Percentiles rank a stretch among this genome's conserved stretches.
Evolutionary conservation across 441 rosid species (phyloP).

Genomic region (Adansonia madagascariensis): DNA sequence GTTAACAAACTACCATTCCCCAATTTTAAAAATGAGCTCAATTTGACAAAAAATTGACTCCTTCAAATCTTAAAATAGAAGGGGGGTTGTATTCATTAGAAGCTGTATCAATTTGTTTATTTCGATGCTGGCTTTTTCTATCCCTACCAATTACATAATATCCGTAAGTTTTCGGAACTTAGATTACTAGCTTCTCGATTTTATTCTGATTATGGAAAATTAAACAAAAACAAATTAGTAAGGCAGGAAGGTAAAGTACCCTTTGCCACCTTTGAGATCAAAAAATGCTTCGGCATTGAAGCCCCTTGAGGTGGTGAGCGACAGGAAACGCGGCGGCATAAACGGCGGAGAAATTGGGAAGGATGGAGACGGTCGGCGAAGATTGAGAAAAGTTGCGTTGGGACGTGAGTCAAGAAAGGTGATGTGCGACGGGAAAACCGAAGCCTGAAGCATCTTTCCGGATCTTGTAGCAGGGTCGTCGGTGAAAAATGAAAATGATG

Average conservation of each 20-base stretch:
- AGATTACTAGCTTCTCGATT: constrained; percentile 11
- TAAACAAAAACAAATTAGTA: not conserved
- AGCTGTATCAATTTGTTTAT: not conserved
- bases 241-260: constrained; percentile 37
- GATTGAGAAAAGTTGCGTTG: constrained; percentile 27
- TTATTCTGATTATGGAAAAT: not conserved
- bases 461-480: not conserved
- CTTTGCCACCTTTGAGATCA: constrained; percentile 54
- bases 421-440: constrained; percentile 28
- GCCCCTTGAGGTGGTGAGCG: constrained; percentile 26
- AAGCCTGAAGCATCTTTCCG: constrained; percentile 29
- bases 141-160: not conserved
- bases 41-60: not conserved
- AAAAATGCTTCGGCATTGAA: constrained; percentile 34
- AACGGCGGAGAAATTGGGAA: constrained; percentile 29
- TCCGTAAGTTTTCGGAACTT: not conserved
- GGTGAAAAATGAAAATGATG: not conserved
- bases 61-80: not conserved
- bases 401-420: constrained; percentile 23
- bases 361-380: constrained; percentile 27
- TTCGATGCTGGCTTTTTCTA: not conserved
- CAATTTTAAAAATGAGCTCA: not conserved
- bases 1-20: not conserved
- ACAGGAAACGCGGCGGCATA: constrained; percentile 23
- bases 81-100: not conserved